These are phyloP conservation scores for Alisma plantagoaquatica DNA, from an alignment of 106 monocot genomes.

Conservation along the genomic window DNA sequence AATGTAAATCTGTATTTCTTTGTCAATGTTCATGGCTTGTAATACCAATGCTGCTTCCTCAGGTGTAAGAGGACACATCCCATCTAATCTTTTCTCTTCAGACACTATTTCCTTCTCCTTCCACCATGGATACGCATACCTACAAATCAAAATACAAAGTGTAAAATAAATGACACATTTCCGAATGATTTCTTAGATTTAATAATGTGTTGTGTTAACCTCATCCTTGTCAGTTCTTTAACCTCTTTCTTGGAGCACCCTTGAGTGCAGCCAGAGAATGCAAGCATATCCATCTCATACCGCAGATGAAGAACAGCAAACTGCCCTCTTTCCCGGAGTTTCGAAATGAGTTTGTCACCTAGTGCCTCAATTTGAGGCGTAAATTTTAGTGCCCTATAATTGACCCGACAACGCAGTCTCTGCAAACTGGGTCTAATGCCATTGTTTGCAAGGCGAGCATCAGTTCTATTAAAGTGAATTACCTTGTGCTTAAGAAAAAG, in stretches of 20 bases:
- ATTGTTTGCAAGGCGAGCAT: no score
- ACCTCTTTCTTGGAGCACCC: conserved; percentile 65
- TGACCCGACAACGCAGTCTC: no score
- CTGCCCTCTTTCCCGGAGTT: no score
- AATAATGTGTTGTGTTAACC: conserved; percentile 18
- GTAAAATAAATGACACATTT: background rate
- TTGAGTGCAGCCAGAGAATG: conserved; percentile 84
- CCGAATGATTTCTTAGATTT: no score
- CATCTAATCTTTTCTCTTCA: conserved; percentile 64
- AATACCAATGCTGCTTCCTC: conserved; percentile 69
- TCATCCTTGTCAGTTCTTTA: conserved; percentile 68
- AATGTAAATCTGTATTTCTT: no score
- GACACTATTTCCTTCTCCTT: conserved; percentile 85
- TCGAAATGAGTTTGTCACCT: no score
- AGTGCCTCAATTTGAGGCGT: no score
- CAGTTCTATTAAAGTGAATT: conserved; percentile 62
- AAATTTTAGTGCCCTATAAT: no score
- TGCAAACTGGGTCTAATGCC: no score
- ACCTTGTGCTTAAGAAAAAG: conserved; percentile 52
- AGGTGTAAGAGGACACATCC: conserved; percentile 80
- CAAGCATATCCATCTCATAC: conserved; percentile 95
- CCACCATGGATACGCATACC: conserved; percentile 96
- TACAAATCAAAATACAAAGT: background rate
- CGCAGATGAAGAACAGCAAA: conserved; percentile 85
- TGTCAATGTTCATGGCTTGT: conserved; percentile 52